Evolutionary conservation across 306 rosid genomes (phyloP), one percentile per base, ranked within the genome.

Genomic region (Casuarina cunninghamiana): DNA sequence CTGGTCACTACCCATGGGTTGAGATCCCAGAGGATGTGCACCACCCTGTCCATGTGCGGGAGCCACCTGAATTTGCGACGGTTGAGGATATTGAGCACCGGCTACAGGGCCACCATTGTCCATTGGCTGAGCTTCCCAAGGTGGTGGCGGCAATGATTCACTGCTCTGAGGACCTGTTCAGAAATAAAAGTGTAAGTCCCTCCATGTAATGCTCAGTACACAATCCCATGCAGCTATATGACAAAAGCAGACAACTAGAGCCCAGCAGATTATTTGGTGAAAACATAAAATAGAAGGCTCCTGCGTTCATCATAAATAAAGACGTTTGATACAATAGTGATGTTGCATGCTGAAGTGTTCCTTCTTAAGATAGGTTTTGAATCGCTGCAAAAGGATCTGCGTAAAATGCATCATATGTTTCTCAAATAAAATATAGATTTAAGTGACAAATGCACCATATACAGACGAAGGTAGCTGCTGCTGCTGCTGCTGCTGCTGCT

Each of bases 81-180:
- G 86, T 50, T 87, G 98, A 58, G 94, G 90, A 85, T 86, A 96
- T 77, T 84, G 98, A 80, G 90, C 77, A 62, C 89, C 87, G 37
- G 87, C 79, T 5, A 82, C 90, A 26, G 87, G 83, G 78, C 81
- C 84, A 69, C 91, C 85, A 49, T 76, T 90, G 38, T 89, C 91
- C 12, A 82, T 45, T 38, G 93, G 58, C 87, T 90, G 97, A 85
- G 90, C 90, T 87, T 96, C 99, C 99, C 99, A 96, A 1, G 99
- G 99, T n/a, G 99, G 99, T 2, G 93, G 96, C 1, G 99, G 99
- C 5, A 91, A 88, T 44, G 98, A 86, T 68, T 92, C 98, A 58
- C 83, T 67, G 73, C 77, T 79, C 84, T 78, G 89, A 45, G 88
- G 37, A 81, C 97, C 99, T 93, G 82, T 76, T 74, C 60, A 77